Percentiles rank a stretch among this genome's conserved stretches.
Conservation (phyloP, 169 alveolate genomes). For the Plasmodium coatneyi region DNA sequence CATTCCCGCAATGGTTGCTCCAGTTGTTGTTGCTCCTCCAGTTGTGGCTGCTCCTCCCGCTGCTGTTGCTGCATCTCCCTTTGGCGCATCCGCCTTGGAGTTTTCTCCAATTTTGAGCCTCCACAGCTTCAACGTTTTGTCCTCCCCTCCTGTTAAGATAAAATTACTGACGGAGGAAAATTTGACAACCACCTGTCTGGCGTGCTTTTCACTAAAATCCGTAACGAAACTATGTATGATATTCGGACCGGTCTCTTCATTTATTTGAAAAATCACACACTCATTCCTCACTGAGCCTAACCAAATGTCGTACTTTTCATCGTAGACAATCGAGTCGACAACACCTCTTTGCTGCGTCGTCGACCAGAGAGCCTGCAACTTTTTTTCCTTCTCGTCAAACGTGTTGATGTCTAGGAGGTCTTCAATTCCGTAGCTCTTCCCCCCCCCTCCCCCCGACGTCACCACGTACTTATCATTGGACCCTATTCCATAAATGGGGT, state of each 20-base stretch:
- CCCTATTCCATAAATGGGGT: constrained; percentile 77
- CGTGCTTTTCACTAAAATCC: constrained; percentile 69
- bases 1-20: background rate
- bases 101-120: constrained; percentile 29
- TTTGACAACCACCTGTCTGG: constrained; percentile 77
- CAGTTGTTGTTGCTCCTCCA: background rate
- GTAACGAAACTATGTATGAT: constrained; percentile 76
- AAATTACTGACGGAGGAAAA: constrained; percentile 56
- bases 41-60: background rate
- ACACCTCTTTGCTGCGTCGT: constrained; percentile 74
- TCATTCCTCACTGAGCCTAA: constrained; percentile 81
- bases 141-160: constrained; percentile 83
- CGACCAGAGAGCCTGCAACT: constrained; percentile 48
- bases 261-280: constrained; percentile 79
- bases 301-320: constrained; percentile 80
- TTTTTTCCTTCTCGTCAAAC: constrained; percentile 35
- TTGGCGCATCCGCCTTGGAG: background rate
- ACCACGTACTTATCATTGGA: constrained; percentile 81
- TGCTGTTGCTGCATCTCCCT: background rate
- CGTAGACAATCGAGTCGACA: constrained; percentile 20
- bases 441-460: constrained; percentile 90
- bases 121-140: constrained; percentile 82
- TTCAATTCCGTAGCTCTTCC: constrained; percentile 82
- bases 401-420: constrained; percentile 78
- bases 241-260: constrained; percentile 74